Conservation (phyloP, 1,284 basidiomycete species). For the Moesziomyces globuligerus region DNA sequence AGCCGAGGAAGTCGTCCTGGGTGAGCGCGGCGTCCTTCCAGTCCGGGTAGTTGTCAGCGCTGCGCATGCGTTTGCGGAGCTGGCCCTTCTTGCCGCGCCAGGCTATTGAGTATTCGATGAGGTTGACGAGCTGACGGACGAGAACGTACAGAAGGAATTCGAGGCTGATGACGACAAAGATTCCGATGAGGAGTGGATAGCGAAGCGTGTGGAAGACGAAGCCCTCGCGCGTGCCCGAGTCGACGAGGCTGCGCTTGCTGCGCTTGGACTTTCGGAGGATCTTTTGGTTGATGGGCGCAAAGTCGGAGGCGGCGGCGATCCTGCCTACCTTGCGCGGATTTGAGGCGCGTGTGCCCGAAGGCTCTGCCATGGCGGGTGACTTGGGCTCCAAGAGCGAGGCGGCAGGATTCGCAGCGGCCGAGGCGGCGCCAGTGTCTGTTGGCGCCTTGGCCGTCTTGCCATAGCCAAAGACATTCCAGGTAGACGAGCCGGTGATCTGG, state of each 20-base stretch:
- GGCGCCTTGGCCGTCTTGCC: constrained; percentile 26
- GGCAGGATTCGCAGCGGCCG: constrained; percentile 13
- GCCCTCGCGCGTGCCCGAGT: constrained; percentile 59
- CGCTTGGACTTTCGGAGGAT: constrained; percentile 22
- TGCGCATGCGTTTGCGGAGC: constrained; percentile 79
- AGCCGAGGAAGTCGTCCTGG: constrained; percentile 74
- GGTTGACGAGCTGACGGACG: constrained; percentile 82
- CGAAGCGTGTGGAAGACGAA: constrained; percentile 58
- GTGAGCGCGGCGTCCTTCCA: constrained; percentile 85
- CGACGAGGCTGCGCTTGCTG: constrained; percentile 28
- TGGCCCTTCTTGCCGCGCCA: constrained; percentile 86
- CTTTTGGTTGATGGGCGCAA: constrained; percentile 65
- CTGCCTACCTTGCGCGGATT: constrained; percentile 53
- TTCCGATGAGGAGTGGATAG: constrained; percentile 72
- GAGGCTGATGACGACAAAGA: constrained; percentile 83
- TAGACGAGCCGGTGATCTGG: constrained; percentile 37
- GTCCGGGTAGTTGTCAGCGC: constrained; percentile 76
- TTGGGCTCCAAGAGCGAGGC: constrained; percentile 14
- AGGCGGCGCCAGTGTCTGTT: constrained; percentile 11
- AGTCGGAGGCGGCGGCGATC: constrained; percentile 62
- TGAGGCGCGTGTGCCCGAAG: constrained; percentile 32
- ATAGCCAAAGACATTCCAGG: constrained; percentile 45
- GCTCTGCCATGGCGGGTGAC: constrained; percentile 25
- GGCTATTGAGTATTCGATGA: constrained; percentile 66
- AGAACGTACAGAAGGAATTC: constrained; percentile 86